phyloP scores from a whole-genome alignment of 495 filamentous ascomycete species.

The Daldinia loculata region DNA sequence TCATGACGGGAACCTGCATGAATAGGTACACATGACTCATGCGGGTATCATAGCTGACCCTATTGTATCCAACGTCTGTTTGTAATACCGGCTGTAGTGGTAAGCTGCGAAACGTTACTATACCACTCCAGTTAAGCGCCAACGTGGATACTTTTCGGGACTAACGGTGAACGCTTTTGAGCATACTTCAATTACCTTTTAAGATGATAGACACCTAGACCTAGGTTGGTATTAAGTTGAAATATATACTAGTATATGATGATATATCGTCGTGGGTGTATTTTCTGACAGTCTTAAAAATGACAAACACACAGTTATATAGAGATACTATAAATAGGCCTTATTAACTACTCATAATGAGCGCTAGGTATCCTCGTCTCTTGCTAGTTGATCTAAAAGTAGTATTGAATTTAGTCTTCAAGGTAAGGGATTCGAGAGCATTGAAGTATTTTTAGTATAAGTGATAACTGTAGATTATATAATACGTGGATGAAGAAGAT shows the following conservation, averaged over 20 bases:
- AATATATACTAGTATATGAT: not conserved
- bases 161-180: not conserved
- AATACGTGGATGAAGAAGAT: too few relatives aligned
- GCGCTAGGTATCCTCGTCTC: not conserved
- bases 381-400: not conserved
- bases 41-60: not conserved
- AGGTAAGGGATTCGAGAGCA: not conserved
- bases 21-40: not conserved
- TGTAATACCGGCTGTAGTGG: not conserved
- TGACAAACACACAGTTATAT: not conserved
- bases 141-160: not conserved
- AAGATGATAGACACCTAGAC: not conserved
- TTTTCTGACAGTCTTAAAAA: not conserved
- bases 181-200: not conserved
- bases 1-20: conserved; percentile 8
- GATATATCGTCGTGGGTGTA: not conserved
- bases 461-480: not conserved
- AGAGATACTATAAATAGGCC: not conserved
- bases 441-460: not conserved
- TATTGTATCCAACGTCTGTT: not conserved
- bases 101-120: not conserved
- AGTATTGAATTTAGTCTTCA: not conserved
- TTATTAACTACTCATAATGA: not conserved
- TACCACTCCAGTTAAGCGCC: not conserved
- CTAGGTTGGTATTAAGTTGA: not conserved